Base-by-base conservation (phyloP, 768 basidiomycete species). In the Clavaria fumosa region DNA sequence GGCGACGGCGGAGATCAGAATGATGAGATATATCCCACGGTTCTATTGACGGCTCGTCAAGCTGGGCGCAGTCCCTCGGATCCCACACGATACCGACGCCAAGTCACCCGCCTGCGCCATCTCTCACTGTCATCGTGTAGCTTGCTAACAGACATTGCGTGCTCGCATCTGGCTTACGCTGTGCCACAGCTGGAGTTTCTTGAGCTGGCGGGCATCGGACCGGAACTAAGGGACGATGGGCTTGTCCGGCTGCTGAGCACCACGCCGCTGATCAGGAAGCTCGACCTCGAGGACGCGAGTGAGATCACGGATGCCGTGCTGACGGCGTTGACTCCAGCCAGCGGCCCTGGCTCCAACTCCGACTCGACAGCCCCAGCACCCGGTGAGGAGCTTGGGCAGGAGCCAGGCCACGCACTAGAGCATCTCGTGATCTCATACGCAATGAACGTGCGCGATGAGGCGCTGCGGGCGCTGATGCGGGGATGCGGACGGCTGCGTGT, bases 211-310 rank as follows among this genome's bases (percentile, higher is more conserved):
- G 75, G 77, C 6, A 70, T 91, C 17, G 78, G 82, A 9, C 50
- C 64, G 9, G 71, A 75, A 32, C 54, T 90, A 43, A 70, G 66
- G 44, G 75, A 84, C 43, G 70, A 69, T 2, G 88, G 86, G n/a
- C 57, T 95, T 5, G 58, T 85, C 12, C 64, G 65, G 30, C 63
- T 95, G 15, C 57, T 95, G 23, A 57, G 56, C 31, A 78, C 78
- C 10, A 78, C 76, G 2, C 81, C 81, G 1, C 53, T 64, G 43
- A 74, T 95, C 33, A 67, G 75, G 38, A 72, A 71, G 31, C 58
- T 93, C 27, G 90, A 95, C 52, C 60, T 95, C n/a, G 90, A 93
- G 50, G 82, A 86, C 45, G 84, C 84, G 4, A 54, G 57, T 9
- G 69, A 75, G 12, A 70, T 90, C 37, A 78, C 72, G 1, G 86